Evolutionary conservation across 1,284 basidiomycete genomes (phyloP), one percentile per base, ranked within the genome.

Genomic region (Phellinidium pouzarii): DNA sequence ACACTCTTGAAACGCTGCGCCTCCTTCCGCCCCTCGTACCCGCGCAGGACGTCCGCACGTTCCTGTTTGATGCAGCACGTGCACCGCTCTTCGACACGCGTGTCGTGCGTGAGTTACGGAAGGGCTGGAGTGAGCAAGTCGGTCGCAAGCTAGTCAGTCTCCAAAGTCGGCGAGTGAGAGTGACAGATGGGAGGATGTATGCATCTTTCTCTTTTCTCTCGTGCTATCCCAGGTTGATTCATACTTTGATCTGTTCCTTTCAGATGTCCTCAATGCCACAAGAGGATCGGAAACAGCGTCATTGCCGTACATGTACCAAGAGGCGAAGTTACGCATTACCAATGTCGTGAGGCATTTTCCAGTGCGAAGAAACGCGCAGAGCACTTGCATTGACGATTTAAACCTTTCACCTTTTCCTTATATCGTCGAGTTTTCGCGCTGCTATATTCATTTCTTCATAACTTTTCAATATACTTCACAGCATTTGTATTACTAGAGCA

Each of bases 221-320:
- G 27, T 8, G 14, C 27, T 34, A 43, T 17, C 31, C 34, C 31
- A 12, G 8, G 19, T n/a, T n/a, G n/a, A n/a, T n/a, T 22, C 29
- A n/a, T 26, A 34, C 8, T 20, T 57, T 29, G 54, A 29, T 41
- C 12, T n/a, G 46, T n/a, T 45, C 38, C 37, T 43, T 34, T 51
- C 58, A 95, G 93, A 68, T 98, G 96, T 63, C 93, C 93, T 0
- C 87, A 93, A 64, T 99, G 95, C 66, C 88, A 94, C 65, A 98
- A 98, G 64, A 80, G 94, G 19, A 73, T 99, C 25, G 96, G 96
- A 0, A 88, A 86, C 60, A 94, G 91, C 56, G 94, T 96, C 36
- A 93, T 99, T 60, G 92, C 94, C 0, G 92, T 98, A 0, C 94
- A 95, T 72, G 75, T 85, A 14, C 94, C 93, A 57, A 76, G 91